phyloP scores from a whole-genome alignment of 352 stramenopile genomes.

The Globisporangium lucens region DNA sequence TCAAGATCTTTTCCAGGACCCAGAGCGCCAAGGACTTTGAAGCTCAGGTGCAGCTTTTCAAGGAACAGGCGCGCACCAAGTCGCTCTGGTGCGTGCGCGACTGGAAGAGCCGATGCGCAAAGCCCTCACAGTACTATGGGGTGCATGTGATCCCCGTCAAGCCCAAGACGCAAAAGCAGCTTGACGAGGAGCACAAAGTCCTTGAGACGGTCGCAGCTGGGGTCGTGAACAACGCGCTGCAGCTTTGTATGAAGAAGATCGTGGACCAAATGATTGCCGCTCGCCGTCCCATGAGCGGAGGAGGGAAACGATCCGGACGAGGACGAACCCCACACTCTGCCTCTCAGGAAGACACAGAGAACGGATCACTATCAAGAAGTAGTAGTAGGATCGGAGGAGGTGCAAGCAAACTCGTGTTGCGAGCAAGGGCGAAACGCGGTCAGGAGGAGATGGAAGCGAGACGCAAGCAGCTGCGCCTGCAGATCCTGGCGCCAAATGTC shows the following conservation, averaged over 20 bases:
- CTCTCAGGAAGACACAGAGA: background rate
- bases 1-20: conserved; percentile 34
- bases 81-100: conserved; percentile 67
- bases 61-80: conserved; percentile 33
- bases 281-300: background rate
- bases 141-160: conserved; percentile 48
- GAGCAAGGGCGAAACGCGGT: conserved; percentile 28
- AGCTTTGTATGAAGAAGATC: conserved; percentile 35
- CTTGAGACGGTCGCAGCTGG: conserved; percentile 24
- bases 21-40: conserved; percentile 36
- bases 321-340: conserved; percentile 4
- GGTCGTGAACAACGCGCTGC: conserved; percentile 33
- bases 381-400: background rate
- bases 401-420: background rate
- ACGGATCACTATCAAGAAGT: background rate
- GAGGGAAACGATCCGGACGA: conserved; percentile 8
- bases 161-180: conserved; percentile 37
- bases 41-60: conserved; percentile 37
- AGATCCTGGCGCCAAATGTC: conserved; percentile 30
- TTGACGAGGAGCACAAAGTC: conserved; percentile 30
- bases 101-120: conserved; percentile 34
- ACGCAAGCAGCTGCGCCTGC: conserved; percentile 34
- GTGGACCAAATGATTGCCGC: conserved; percentile 12
- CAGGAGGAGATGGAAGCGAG: conserved; percentile 30
- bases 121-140: conserved; percentile 46